A percentile compares a stretch with the other conserved stretches of the same genome.
These are phyloP conservation scores for Marsdenia floribunda DNA, from an alignment of 257 asterid species.

Conservation along the genomic window DNA sequence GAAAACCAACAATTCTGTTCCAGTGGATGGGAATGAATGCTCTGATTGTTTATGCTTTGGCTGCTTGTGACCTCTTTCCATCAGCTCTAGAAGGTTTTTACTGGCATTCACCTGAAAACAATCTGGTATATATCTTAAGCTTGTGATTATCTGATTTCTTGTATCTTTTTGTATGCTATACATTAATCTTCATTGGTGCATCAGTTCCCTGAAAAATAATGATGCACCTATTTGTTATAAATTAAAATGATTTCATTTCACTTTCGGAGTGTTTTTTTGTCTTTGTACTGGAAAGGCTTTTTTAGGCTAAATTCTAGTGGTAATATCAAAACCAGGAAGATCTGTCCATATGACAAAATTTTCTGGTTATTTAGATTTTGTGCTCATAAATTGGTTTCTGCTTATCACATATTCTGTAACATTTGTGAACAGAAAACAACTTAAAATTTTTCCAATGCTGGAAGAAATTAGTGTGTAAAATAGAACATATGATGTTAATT, in stretches of 20 bases:
- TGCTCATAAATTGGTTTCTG: not conserved
- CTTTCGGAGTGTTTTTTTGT: not conserved
- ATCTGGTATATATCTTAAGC: conserved; percentile 50
- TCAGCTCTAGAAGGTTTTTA: conserved; percentile 80
- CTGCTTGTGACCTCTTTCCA: conserved; percentile 86
- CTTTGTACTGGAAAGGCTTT: too few relatives aligned
- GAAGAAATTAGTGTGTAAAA: not conserved
- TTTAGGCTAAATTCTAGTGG: too few relatives aligned
- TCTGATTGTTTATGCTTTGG: conserved; percentile 71
- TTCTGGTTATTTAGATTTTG: too few relatives aligned
- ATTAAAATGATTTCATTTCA: not conserved
- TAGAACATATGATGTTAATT: not conserved
- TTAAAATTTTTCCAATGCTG: not conserved
- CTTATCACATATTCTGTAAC: not conserved
- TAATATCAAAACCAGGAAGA: too few relatives aligned
- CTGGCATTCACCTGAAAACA: conserved; percentile 76
- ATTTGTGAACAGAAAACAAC: not conserved
- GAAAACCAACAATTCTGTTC: conserved; percentile 54
- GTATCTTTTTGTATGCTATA: not conserved
- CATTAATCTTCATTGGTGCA: not conserved
- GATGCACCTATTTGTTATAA: not conserved
- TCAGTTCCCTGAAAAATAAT: not conserved
- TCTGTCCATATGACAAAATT: too few relatives aligned
- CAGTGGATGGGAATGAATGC: conserved; percentile 99
- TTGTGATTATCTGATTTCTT: not conserved